phyloP scores from a whole-genome alignment of 495 filamentous ascomycete genomes.

The Neurospora sp. region DNA sequence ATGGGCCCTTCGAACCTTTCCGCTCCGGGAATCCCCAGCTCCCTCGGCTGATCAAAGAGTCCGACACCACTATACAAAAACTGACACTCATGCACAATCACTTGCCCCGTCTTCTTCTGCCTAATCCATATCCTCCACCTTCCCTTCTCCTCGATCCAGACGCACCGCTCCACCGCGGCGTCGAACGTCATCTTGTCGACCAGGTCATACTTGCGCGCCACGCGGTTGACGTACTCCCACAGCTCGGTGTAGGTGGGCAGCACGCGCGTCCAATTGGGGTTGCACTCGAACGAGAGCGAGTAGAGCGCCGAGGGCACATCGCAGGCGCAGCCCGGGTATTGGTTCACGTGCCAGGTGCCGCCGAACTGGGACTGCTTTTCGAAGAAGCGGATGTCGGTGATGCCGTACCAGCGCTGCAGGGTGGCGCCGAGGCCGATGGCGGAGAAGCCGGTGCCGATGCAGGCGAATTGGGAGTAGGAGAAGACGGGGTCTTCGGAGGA shows the following conservation, averaged over 20 bases:
- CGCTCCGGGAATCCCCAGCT: slow-evolving; percentile 39
- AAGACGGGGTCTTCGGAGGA: not conserved
- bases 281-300: slow-evolving; percentile 52
- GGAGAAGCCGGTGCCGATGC: slow-evolving; percentile 55
- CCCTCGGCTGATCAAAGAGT: slow-evolving; percentile 29
- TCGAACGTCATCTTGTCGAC: slow-evolving; percentile 50
- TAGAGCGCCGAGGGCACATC: slow-evolving; percentile 42
- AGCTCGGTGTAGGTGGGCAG: slow-evolving; percentile 49
- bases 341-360: slow-evolving; percentile 60
- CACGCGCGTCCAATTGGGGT: slow-evolving; percentile 46
- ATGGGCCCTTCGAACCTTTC: slow-evolving; percentile 45
- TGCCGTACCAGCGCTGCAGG: slow-evolving; percentile 47
- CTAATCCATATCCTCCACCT: slow-evolving; percentile 22
- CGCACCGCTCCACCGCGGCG: slow-evolving; percentile 44
- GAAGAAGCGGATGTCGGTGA: slow-evolving; percentile 53
- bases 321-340: slow-evolving; percentile 49
- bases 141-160: slow-evolving; percentile 46
- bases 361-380: slow-evolving; percentile 52
- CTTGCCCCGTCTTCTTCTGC: not conserved
- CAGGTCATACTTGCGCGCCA: slow-evolving; percentile 50
- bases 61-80: slow-evolving; percentile 44
- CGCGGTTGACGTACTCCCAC: slow-evolving; percentile 45
- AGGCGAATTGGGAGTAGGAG: slow-evolving; percentile 27
- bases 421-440: slow-evolving; percentile 58
- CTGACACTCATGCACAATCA: slow-evolving; percentile 17